Base-by-base conservation (phyloP, 441 rosid genomes). In the Pelargonium fulgidum region DNA sequence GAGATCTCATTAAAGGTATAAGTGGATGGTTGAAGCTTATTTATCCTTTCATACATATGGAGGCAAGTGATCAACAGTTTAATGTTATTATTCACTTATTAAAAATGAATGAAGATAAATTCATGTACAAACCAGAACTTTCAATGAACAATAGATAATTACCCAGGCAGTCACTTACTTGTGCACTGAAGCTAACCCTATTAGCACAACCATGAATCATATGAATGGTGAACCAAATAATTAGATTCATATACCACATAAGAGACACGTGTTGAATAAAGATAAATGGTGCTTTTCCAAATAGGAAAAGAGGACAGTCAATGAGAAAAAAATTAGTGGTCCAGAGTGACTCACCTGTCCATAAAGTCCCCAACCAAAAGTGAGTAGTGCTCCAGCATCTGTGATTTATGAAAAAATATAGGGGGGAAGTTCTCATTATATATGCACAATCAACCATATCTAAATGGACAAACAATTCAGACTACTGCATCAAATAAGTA, bases 321-420 rank as follows among this genome's bases (percentile, higher is more conserved):
- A 71, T 54, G 59, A 22, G 12, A 44, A 20, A 1, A 14, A 1
- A 0, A n/a, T 62, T 17, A 29, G 20, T 64, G 20, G 5, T 48
- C 70, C 68, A 48, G 9, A 6, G 19, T 33, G 71, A 69, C 45
- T 81, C 76, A 89, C 99, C 99, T 95, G 99, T 81, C 99, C 98
- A 70, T 95, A 92, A 75, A 90, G 97, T 70, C 99, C 98, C 99
- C 99, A 95, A 36, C 99, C 99, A 81, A 95, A 95, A 26, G 96
- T 81, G 68, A 95, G 92, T 22, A 95, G 76, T n/a, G 91, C 96
- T 72, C 99, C 99, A 71, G 97, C 90, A 86, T 94, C 99, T 94
- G 88, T 65, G 68, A 64, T 5, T 68, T 44, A 77, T 73, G 70
- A 70, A 76, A 58, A 72, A n/a, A 44, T 7, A 63, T 54, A 54